These are phyloP conservation scores for Pythium rhizo-oryzae DNA, from an alignment of 352 stramenopile genomes.

Conservation along the genomic window DNA sequence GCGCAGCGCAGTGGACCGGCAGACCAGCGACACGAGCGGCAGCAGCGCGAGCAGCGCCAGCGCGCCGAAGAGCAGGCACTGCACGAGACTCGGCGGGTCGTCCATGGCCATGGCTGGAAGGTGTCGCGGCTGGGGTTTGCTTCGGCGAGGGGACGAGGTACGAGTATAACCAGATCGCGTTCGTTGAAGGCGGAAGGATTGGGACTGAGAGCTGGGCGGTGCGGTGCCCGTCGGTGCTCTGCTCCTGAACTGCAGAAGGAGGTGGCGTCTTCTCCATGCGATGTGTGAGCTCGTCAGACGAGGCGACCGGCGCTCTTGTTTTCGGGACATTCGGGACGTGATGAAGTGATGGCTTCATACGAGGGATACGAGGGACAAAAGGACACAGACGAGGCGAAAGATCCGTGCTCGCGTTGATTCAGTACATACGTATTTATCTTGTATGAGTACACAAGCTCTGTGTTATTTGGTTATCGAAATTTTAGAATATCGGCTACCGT, in stretches of 20 bases:
- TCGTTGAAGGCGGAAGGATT: too few relatives aligned
- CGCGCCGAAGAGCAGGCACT: slow-evolving; percentile 14
- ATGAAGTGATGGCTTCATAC: neutral
- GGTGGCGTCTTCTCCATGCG: neutral
- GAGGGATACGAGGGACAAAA: neutral
- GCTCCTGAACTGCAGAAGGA: too few relatives aligned
- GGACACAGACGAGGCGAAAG: neutral
- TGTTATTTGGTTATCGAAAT: too few relatives aligned
- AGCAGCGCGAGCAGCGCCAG: slow-evolving; percentile 19
- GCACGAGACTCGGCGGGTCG: slow-evolving; percentile 7
- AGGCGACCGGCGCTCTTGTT: neutral
- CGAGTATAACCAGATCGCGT: neutral
- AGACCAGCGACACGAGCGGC: slow-evolving; percentile 6
- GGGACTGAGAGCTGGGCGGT: too few relatives aligned
- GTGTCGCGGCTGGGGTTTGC: neutral
- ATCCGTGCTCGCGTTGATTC: too few relatives aligned
- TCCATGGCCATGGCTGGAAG: neutral
- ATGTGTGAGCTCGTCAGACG: neutral
- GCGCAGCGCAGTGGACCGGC: slow-evolving; percentile 8
- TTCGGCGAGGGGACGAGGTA: neutral
- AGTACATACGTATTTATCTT: neutral
- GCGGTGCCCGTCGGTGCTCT: too few relatives aligned
- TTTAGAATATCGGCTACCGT: too few relatives aligned
- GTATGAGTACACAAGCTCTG: neutral
- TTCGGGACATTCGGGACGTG: neutral